Evolutionary conservation across 2,329 filamentous ascomycete species (phyloP), one percentile per base, ranked within the genome.

Genomic region (Metarhizium album): DNA sequence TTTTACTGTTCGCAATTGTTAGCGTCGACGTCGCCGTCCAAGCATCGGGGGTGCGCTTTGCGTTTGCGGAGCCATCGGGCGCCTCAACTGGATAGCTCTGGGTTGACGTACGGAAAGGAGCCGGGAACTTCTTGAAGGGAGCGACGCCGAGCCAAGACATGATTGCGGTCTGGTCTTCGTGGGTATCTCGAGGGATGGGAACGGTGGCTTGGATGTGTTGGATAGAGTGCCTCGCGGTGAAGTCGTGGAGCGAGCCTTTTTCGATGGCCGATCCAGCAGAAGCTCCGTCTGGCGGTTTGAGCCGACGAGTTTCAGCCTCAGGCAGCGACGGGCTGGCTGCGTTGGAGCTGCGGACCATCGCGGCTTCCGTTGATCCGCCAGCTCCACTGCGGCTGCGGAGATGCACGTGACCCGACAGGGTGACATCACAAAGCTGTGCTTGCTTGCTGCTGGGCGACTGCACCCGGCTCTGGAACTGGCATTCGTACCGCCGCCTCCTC

Each of bases 81-180:
- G 42, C 45, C 48, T 22, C 33, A 37, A 48, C 43, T 31, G 45
- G 51, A 55, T 43, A 45, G 53, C 50, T 18, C 49, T 57, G 55
- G 62, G 71, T 74, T 70, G 66, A 83, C 86, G 65, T 80, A 91
- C 87, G 75, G 70, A 90, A 73, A 62, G 85, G 85, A 67, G 81
- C 78, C 64, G 83, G 82, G 75, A 88, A 91, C 78, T 89, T 90
- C 80, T 90, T 90, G 65, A 81, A 66, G 55, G 78, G 76, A 61
- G 67, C 63, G 59, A 75, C 67, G 69, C 84, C 83, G 72, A 90
- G 78, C 74, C 84, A 81, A 74, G 80, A 81, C 86, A 89, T 88
- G 64, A 74, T 85, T 77, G 68, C 64, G 67, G 66, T 66, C 58
- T 59, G 67, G 66, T 66, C 58, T 59, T 62, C 66, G 60, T 62